These are phyloP conservation scores for Lodderomyces orthopsilosis DNA, from an alignment of 1,139 yeast genomes.

Conservation along the genomic window DNA sequence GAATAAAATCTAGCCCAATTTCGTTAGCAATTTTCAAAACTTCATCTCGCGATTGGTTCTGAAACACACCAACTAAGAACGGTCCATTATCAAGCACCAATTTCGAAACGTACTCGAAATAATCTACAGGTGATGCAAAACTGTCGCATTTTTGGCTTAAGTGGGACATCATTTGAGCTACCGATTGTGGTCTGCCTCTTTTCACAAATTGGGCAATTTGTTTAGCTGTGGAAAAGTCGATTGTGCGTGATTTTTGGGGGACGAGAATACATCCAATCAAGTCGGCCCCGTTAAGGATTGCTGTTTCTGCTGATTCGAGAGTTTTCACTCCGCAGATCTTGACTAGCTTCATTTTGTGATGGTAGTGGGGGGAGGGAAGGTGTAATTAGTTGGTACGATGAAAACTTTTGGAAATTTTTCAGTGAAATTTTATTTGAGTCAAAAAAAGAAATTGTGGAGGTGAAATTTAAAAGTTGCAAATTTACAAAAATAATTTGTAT, in stretches of 20 bases:
- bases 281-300: conserved; percentile 70
- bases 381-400: not conserved
- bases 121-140: conserved; percentile 20
- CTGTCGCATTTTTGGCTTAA: conserved; percentile 14
- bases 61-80: conserved; percentile 81
- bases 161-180: conserved; percentile 2
- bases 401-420: not conserved
- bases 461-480: not conserved
- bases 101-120: conserved; percentile 31
- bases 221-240: conserved; percentile 52
- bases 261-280: conserved; percentile 83
- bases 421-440: not conserved
- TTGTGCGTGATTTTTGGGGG: conserved; percentile 75
- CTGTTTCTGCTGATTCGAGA: conserved; percentile 63
- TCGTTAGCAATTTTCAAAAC: conserved; percentile 48
- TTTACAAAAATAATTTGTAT: too few relatives aligned
- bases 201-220: conserved; percentile 45
- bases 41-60: conserved; percentile 71
- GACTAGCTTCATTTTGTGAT: conserved; percentile 26
- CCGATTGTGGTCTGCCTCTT: conserved; percentile 3
- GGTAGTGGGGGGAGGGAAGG: not conserved
- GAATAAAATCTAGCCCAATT: conserved; percentile 70
- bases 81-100: conserved; percentile 56
- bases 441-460: not conserved
- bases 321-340: conserved; percentile 84